phyloP scores from a whole-genome alignment of 306 rosid genomes.

The Gastrolobium bilobum region DNA sequence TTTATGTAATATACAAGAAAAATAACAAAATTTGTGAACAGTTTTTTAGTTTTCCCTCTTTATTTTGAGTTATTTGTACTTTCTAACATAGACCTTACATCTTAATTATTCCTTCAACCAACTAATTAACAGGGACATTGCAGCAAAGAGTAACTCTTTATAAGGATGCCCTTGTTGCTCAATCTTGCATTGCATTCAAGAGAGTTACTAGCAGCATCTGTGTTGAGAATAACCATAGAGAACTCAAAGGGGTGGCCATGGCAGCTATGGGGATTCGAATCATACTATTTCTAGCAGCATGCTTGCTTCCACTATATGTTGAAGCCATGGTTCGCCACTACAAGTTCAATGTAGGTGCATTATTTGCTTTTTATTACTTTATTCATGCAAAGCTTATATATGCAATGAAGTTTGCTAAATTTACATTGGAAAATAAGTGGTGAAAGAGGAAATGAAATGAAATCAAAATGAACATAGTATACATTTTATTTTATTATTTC shows the following conservation, averaged over 20 bases:
- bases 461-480: neutral
- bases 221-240: no score
- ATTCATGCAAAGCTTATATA: conserved; percentile 2
- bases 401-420: neutral
- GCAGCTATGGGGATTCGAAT: conserved; percentile 19
- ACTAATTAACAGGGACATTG: conserved; percentile 60
- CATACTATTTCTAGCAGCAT: conserved; percentile 14
- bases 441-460: neutral
- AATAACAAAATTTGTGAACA: neutral
- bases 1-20: conserved; percentile 56
- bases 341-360: conserved; percentile 47
- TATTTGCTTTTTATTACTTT: neutral
- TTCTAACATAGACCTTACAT: conserved; percentile 36
- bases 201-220: neutral
- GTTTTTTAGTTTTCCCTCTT: neutral
- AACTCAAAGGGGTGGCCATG: neutral
- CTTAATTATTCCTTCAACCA: conserved; percentile 49
- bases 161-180: conserved; percentile 17
- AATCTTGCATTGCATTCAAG: conserved; percentile 9
- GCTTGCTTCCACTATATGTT: conserved; percentile 36
- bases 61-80: conserved; percentile 3
- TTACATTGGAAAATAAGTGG: neutral
- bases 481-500: neutral
- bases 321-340: conserved; percentile 50
- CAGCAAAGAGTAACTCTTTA: conserved; percentile 54